Evolutionary conservation across 2,329 filamentous ascomycete genomes (phyloP).

Genomic region (Penicillium sp.): DNA sequence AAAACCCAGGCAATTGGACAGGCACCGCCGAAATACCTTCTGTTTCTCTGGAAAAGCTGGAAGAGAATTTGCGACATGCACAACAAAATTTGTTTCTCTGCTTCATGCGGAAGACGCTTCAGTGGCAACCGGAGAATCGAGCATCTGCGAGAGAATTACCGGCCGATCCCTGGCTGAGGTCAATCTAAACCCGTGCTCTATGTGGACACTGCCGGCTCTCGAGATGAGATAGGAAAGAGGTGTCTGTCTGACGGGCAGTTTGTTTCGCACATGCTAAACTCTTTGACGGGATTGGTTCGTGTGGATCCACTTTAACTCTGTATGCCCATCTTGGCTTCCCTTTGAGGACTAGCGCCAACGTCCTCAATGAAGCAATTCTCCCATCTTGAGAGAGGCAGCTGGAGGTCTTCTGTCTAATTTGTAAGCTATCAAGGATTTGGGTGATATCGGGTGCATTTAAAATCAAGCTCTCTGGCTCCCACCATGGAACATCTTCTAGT

Average conservation of each 20-base stretch:
- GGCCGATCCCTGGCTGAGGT: conserved; percentile 30
- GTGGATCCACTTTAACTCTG: conserved; percentile 9
- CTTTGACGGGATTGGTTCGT: not conserved
- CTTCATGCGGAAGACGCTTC: conserved; percentile 33
- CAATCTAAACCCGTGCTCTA: conserved; percentile 11
- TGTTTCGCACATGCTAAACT: not conserved
- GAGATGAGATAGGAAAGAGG: not conserved
- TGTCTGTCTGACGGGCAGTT: not conserved
- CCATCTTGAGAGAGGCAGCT: not conserved
- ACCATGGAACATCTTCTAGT: not conserved
- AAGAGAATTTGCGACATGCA: conserved; percentile 21
- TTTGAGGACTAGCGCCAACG: conserved; percentile 8
- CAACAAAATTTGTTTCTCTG: conserved; percentile 25
- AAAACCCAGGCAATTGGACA: conserved; percentile 26
- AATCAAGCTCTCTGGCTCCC: not conserved
- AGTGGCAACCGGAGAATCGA: conserved; percentile 27
- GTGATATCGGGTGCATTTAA: not conserved
- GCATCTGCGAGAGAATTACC: conserved; percentile 28
- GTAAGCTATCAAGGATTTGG: not conserved
- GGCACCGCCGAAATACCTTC: conserved; percentile 20
- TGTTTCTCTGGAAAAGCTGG: conserved; percentile 24
- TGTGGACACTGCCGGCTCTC: no score
- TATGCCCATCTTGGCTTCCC: conserved; percentile 16
- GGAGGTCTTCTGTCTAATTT: not conserved
- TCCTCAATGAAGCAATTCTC: not conserved